Percentiles rank a stretch among this genome's conserved stretches.
phyloP scores from a whole-genome alignment of 2,329 filamentous ascomycete species.

The Byssothecium circinans region DNA sequence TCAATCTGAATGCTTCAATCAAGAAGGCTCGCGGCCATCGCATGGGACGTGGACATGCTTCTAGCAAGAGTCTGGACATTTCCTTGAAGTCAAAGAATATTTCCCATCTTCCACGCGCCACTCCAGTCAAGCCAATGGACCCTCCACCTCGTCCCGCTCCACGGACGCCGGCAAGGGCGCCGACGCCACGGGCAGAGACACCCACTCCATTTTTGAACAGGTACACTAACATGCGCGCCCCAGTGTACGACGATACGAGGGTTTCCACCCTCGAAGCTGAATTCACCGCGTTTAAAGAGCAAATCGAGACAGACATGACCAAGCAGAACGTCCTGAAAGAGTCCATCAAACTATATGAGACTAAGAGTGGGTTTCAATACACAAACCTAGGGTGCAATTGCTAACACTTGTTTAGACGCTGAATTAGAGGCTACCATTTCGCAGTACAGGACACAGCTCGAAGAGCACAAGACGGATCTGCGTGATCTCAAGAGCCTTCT shows the following conservation, averaged over 20 bases:
- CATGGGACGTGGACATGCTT: constrained; percentile 30
- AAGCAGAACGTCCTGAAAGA: constrained; percentile 74
- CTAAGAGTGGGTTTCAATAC: constrained; percentile 61
- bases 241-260: constrained; percentile 78
- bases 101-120: constrained; percentile 29
- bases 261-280: constrained; percentile 75
- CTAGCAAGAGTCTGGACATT: constrained; percentile 29
- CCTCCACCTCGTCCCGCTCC: constrained; percentile 22
- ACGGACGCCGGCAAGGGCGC: constrained; percentile 13
- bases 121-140: constrained; percentile 20
- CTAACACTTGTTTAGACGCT: constrained; percentile 46
- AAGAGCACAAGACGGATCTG: constrained; percentile 67
- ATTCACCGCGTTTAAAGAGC: constrained; percentile 70
- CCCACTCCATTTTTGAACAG: constrained; percentile 65
- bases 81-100: constrained; percentile 23
- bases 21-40: constrained; percentile 20
- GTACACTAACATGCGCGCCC: constrained; percentile 68
- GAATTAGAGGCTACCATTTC: constrained; percentile 58
- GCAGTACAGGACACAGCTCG: constrained; percentile 53
- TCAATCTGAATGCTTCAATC: constrained; percentile 28
- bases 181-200: constrained; percentile 31
- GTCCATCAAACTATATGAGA: constrained; percentile 72
- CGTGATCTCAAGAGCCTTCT: constrained; percentile 61
- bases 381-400: neutral
- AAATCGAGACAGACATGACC: constrained; percentile 68